Evolutionary conservation across 2,329 filamentous ascomycete species (phyloP), one percentile per base, ranked within the genome.

Genomic region (Botrytis medusae): DNA sequence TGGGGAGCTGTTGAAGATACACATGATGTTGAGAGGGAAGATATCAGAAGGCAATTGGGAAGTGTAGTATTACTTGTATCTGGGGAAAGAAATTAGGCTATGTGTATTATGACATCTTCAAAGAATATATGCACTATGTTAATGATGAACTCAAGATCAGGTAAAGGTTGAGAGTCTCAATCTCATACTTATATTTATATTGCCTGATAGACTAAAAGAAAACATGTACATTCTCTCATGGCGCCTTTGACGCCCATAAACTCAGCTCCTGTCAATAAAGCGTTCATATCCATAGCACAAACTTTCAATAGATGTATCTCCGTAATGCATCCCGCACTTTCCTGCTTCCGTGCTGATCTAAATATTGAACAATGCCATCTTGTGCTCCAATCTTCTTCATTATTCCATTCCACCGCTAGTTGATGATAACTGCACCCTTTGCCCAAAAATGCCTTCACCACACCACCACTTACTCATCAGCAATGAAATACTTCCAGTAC

Each of bases 1-100:
- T 98, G 96, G 95, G 96, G 96, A 14, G 95, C 97, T 85, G 96
- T 99, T 0, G 96, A 99, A 73, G 80, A 99, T 83, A 97, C 95
- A 42, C 96, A 99, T 83, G 96, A 99, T 85, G 96, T 99, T 1
- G 92, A 97, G 79, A 93, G 91, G 82, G 95, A 97, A 83, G 96
- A 99, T 82, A 78, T 98, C 77, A 88, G 90, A 80, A 88, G 95
- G 79, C 96, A 98, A 84, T 84, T 98, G 74, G 96, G 95, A 22
- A 97, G 94, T 81, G 93, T 94, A 18, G 87, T 97, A 25, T 81
- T 98, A 79, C 84, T 98, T 68, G 92, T 98, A 16, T 91, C 89
- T 72, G 92, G 92, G 20, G 46, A 57, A 32, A 46, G 32, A 29
- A 71, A 46, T 64, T 71, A 71, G 57, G n/a, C 9, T 18, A 32